These are phyloP conservation scores for Ormosia emarginata DNA, from an alignment of 306 rosid species.

Conservation along the genomic window DNA sequence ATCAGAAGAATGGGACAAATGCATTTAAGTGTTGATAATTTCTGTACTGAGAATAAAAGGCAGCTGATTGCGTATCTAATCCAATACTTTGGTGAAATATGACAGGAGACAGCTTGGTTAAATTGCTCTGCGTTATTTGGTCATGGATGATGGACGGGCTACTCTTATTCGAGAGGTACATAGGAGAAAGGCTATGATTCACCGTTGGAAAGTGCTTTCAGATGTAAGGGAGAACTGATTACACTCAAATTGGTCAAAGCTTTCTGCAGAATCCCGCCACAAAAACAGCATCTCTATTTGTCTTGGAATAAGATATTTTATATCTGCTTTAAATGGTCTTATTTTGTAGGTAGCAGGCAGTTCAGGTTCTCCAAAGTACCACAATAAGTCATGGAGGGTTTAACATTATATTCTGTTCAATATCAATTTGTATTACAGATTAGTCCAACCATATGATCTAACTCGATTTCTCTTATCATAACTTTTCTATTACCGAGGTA, in stretches of 20 bases:
- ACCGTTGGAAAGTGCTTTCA: not conserved
- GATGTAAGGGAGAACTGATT: not conserved
- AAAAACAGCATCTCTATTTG: not conserved
- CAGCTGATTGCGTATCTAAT: not conserved
- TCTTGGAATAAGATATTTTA: not conserved
- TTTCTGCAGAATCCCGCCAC: conserved; percentile 3
- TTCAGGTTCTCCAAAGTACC: conserved; percentile 2
- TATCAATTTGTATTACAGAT: not conserved
- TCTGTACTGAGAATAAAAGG: conserved; percentile 5
- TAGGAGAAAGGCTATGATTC: conserved; percentile 10
- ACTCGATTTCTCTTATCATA: not conserved
- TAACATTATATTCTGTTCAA: conserved; percentile 6
- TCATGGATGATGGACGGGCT: not conserved
- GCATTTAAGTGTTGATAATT: not conserved
- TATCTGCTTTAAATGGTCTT: not conserved
- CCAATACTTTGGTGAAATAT: conserved; percentile 10
- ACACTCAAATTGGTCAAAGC: not conserved
- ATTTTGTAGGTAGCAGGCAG: not conserved
- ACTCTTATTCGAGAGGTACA: conserved; percentile 1
- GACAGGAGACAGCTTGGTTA: not conserved
- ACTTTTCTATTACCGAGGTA: not conserved
- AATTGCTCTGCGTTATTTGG: not conserved
- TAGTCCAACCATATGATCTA: conserved; percentile 1
- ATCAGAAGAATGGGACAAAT: not conserved
- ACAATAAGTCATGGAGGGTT: not conserved